These are phyloP conservation scores for Globisporangium rhizosaccharum DNA, from an alignment of 352 stramenopile species.

Conservation along the genomic window DNA sequence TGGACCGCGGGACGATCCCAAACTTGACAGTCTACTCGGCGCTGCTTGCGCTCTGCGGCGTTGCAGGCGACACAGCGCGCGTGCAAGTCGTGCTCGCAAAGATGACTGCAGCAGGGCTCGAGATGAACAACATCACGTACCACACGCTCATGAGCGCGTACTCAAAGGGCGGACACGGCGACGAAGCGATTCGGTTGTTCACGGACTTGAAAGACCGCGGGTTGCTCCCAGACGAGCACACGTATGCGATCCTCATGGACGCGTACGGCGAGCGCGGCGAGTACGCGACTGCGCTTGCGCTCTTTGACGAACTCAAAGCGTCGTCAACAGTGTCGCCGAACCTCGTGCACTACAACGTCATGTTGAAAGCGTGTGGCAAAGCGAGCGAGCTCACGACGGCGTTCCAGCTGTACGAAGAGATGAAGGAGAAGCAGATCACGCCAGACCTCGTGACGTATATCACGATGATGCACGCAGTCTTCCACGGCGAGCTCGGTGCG, in stretches of 20 bases:
- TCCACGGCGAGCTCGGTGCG: slow-evolving; percentile 64
- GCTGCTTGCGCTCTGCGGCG: slow-evolving; percentile 47
- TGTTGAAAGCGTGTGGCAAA: slow-evolving; percentile 74
- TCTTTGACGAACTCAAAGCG: slow-evolving; percentile 56
- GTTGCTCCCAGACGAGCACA: slow-evolving; percentile 45
- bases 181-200: slow-evolving; percentile 51
- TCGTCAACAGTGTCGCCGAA: slow-evolving; percentile 23
- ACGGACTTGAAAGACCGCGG: slow-evolving; percentile 47
- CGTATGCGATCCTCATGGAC: slow-evolving; percentile 79
- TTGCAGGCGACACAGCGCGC: slow-evolving; percentile 36
- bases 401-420: slow-evolving; percentile 82
- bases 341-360: slow-evolving; percentile 78
- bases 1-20: slow-evolving; percentile 56
- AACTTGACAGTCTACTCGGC: slow-evolving; percentile 60
- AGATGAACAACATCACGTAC: slow-evolving; percentile 71
- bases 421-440: slow-evolving; percentile 68
- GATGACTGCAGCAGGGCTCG: slow-evolving; percentile 45
- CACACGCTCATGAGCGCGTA: slow-evolving; percentile 71
- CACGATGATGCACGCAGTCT: slow-evolving; percentile 86
- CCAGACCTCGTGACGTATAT: slow-evolving; percentile 79
- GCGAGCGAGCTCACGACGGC: slow-evolving; percentile 58
- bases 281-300: slow-evolving; percentile 38
- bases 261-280: slow-evolving; percentile 50
- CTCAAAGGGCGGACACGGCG: slow-evolving; percentile 40
- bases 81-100: slow-evolving; percentile 43